These are phyloP conservation scores for Lepiota venenata DNA, from an alignment of 768 basidiomycete species.

Conservation along the genomic window DNA sequence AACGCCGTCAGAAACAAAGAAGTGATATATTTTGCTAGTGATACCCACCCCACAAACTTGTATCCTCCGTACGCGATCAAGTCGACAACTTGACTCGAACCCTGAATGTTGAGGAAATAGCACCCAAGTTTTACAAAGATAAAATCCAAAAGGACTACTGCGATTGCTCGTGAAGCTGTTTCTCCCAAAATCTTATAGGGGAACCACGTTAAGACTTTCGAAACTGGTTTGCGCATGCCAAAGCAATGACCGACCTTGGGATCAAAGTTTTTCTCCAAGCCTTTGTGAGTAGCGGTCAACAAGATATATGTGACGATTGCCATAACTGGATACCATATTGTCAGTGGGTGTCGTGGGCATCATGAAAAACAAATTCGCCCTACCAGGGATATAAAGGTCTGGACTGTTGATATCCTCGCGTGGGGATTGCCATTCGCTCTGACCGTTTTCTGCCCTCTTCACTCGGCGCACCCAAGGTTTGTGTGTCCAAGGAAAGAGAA, in stretches of 20 bases:
- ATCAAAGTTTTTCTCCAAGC: conserved; percentile 79
- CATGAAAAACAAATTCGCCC: not conserved
- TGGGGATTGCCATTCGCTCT: conserved; percentile 82
- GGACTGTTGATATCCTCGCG: conserved; percentile 95
- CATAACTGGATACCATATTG: conserved; percentile 60
- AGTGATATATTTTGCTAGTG: not conserved
- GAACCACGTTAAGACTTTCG: not conserved
- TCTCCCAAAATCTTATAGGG: conserved; percentile 70
- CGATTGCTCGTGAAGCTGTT: conserved; percentile 79
- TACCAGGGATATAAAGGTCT: conserved; percentile 96
- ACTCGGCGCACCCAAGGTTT: conserved; percentile 79
- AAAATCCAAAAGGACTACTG: conserved; percentile 87
- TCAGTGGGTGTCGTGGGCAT: not conserved
- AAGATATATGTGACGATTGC: conserved; percentile 95
- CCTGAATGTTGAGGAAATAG: conserved; percentile 87
- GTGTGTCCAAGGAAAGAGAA: conserved; percentile 96
- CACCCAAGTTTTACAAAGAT: conserved; percentile 87
- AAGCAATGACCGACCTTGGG: conserved; percentile 45
- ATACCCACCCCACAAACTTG: conserved; percentile 89
- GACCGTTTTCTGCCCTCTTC: conserved; percentile 57
- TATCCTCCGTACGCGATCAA: conserved; percentile 93
- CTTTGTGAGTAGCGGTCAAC: conserved; percentile 80
- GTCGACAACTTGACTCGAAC: conserved; percentile 68
- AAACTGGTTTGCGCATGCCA: not conserved
- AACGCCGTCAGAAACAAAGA: conserved; percentile 19